Percentiles rank a stretch among this genome's conserved stretches.
phyloP scores from a whole-genome alignment of 2,329 filamentous ascomycete genomes.

The Venturiaceae sp. region DNA sequence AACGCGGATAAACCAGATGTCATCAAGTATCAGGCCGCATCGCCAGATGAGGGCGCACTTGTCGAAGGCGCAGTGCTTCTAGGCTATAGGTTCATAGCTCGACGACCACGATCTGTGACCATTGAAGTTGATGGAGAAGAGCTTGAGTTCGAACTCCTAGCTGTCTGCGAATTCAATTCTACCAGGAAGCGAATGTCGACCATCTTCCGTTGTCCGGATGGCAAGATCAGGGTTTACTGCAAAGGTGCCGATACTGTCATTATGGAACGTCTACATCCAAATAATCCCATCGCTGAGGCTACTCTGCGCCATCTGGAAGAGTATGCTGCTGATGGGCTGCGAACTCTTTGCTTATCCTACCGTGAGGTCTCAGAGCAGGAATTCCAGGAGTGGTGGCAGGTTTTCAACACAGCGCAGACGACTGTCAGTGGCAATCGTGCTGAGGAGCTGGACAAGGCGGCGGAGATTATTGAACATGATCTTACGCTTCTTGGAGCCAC shows the following conservation, averaged over 20 bases:
- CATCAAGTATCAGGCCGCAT: conserved; percentile 97
- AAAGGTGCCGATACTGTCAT: conserved; percentile 98
- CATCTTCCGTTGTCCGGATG: conserved; percentile 92
- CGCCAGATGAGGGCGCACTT: conserved; percentile 92
- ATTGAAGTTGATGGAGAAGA: conserved; percentile 66
- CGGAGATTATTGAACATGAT: conserved; percentile 89
- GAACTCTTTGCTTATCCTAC: conserved; percentile 90
- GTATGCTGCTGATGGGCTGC: conserved; percentile 90
- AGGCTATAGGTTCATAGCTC: conserved; percentile 82
- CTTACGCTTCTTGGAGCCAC: conserved; percentile 88
- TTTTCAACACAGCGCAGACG: conserved; percentile 81
- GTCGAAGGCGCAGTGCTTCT: conserved; percentile 81
- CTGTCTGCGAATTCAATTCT: conserved; percentile 99
- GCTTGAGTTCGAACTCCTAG: conserved; percentile 79
- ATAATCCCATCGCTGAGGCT: conserved; percentile 75
- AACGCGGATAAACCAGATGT: conserved; percentile 64
- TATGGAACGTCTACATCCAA: conserved; percentile 72
- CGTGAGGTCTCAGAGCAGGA: conserved; percentile 86
- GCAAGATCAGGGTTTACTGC: conserved; percentile 86
- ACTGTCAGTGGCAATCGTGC: conserved; percentile 87
- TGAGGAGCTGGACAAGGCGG: conserved; percentile 93
- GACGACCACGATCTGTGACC: conserved; percentile 81
- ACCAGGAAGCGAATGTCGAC: conserved; percentile 96
- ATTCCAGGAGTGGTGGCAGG: conserved; percentile 74
- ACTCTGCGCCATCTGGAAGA: conserved; percentile 95